phyloP scores from a whole-genome alignment of 2,329 filamentous ascomycete genomes.

The Sporothrix humicola region DNA sequence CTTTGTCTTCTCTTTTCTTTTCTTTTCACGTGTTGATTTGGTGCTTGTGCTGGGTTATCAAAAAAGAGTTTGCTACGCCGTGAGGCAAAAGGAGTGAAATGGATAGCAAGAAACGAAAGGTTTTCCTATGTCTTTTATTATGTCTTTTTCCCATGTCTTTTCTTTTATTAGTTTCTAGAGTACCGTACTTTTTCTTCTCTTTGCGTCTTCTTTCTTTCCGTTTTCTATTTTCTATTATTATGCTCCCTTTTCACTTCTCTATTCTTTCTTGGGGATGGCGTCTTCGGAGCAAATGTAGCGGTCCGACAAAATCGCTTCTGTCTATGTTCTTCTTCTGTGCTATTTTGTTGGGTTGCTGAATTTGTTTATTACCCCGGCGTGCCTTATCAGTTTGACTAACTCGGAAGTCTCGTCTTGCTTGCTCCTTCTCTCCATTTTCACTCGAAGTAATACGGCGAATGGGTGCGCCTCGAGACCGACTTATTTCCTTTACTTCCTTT shows the following conservation, averaged over 20 bases:
- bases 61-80: slow-evolving; percentile 14
- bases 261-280: slow-evolving; percentile 1
- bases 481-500: background rate
- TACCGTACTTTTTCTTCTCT: background rate
- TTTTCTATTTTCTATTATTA: background rate
- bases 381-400: background rate
- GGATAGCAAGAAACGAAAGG: background rate
- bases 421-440: background rate
- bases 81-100: slow-evolving; percentile 23
- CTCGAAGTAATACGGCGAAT: too few species aligned
- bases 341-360: background rate
- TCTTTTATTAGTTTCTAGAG: background rate
- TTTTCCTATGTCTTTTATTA: background rate
- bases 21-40: background rate
- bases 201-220: background rate
- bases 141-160: background rate
- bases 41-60: slow-evolving; percentile 22
- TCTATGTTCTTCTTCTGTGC: background rate
- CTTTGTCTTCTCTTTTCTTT: background rate
- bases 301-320: background rate
- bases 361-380: slow-evolving; percentile 27
- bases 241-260: background rate
- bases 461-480: background rate
- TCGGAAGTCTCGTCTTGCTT: background rate
- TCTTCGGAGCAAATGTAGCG: background rate